Conservation (phyloP, 768 basidiomycete species). For the Agaricus sinodeliciosus region DNA sequence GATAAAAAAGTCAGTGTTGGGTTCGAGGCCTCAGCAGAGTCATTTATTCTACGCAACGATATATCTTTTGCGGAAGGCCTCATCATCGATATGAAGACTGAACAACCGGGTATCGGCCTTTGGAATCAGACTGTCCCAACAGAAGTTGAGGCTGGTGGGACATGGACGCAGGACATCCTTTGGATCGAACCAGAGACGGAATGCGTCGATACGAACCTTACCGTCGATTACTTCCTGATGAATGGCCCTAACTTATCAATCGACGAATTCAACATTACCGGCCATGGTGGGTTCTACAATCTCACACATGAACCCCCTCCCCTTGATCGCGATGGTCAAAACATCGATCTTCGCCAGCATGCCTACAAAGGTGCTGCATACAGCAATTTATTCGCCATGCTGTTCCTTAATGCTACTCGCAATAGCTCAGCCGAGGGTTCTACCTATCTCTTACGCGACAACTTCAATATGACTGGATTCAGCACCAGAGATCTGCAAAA, state of each 20-base stretch:
- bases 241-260: background rate
- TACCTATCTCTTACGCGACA: background rate
- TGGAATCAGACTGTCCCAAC: slow-evolving; percentile 1
- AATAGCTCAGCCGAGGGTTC: background rate
- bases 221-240: slow-evolving; percentile 12
- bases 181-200: slow-evolving; percentile 18
- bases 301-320: slow-evolving; percentile 9
- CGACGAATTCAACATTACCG: slow-evolving; percentile 12
- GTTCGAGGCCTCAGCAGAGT: background rate
- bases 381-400: background rate
- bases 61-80: slow-evolving; percentile 15
- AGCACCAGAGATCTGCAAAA: background rate
- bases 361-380: background rate
- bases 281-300: slow-evolving; percentile 14
- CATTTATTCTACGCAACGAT: slow-evolving; percentile 14
- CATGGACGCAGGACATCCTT: slow-evolving; percentile 17
- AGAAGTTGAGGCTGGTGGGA: slow-evolving; percentile 1
- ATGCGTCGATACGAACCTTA: slow-evolving; percentile 19
- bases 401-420: background rate
- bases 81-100: slow-evolving; percentile 14
- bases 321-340: background rate
- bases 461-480: background rate
- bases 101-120: slow-evolving; percentile 9
- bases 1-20: background rate
- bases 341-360: background rate